Evolutionary conservation across 257 asterid genomes (phyloP), one percentile per base, ranked within the genome.

Genomic region (Dorcoceras hygrometricum): DNA sequence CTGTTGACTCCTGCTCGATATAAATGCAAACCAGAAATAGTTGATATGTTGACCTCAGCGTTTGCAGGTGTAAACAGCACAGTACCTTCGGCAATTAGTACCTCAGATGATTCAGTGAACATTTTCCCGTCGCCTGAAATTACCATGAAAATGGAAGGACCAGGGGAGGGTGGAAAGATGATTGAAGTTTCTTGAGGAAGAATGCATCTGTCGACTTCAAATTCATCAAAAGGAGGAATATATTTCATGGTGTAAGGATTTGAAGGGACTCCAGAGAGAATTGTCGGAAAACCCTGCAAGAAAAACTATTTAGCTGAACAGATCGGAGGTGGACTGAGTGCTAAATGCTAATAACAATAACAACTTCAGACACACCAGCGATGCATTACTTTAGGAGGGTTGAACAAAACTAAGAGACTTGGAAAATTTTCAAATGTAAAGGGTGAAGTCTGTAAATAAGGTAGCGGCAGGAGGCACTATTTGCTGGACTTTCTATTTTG

Each of bases 1-100:
- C 84, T 82, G 82, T 79, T 90, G n/a, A 87, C 88, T 51, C 98
- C 99, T 0, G 96, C 96, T 78, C 96, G 79, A 59, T 83, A 94
- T 64, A 94, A 39, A 24, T 60, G 71, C 86, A 83, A 67, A 26
- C 93, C 95, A 0, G 76, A 65, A 20, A 53, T n/a, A 19, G 92
- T 76, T 31, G 83, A 78, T 23, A 84, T 25, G 0, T 66, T 69
- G 66, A 88, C 73, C 76, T 83, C 81, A 0, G 78, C 51, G 31
- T 84, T 78, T 5, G 91, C 95, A 60, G 96, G 84, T 48, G 78
- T 81, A 68, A 94, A 94, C 31, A 92, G 55, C 31, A 86, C 96
- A 68, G 87, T 90, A 1, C 99, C 99, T 76, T 81, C 89, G 3
- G 68, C 69, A 62, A 89, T 69, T 46, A 25, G 46, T 74, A 67